Percentiles rank a stretch among this genome's conserved stretches.
These are phyloP conservation scores for Xylaria sp. DNA, from an alignment of 495 filamentous ascomycete species.

Conservation along the genomic window DNA sequence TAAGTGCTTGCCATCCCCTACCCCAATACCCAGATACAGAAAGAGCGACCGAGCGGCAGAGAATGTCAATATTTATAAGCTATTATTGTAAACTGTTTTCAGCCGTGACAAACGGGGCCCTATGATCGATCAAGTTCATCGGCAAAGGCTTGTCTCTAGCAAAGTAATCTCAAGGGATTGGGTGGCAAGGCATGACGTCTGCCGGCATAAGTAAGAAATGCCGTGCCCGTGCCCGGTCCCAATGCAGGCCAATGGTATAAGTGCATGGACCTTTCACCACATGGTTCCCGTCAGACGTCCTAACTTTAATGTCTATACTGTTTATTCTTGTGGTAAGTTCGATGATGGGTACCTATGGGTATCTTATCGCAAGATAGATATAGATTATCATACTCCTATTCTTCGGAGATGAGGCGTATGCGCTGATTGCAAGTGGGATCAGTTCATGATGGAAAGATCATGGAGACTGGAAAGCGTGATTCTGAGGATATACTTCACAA, in stretches of 20 bases:
- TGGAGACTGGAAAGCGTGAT: neutral
- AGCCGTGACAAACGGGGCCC: neutral
- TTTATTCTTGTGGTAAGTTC: neutral
- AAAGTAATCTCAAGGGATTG: neutral
- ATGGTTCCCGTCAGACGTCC: conserved; percentile 3
- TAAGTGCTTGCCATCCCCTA: neutral
- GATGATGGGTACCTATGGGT: too few species aligned
- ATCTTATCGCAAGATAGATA: neutral
- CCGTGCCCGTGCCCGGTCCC: too few species aligned
- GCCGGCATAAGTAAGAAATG: conserved; percentile 13
- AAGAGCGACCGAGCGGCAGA: neutral
- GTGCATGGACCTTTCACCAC: conserved; percentile 11
- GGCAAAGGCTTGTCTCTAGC: neutral
- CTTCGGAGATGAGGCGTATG: neutral
- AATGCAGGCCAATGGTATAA: conserved; percentile 12
- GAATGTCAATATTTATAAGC: neutral
- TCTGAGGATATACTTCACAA: conserved; percentile 1
- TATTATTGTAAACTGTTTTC: neutral
- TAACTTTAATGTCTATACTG: neutral
- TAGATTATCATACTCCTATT: neutral
- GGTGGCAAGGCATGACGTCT: conserved; percentile 28
- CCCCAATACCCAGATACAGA: neutral
- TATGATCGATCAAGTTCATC: neutral
- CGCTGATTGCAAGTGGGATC: neutral
- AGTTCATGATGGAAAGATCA: neutral